Evolutionary conservation across 2,329 filamentous ascomycete genomes (phyloP), one percentile per base, ranked within the genome.

Genomic region (Arachnopeziza araneosa): DNA sequence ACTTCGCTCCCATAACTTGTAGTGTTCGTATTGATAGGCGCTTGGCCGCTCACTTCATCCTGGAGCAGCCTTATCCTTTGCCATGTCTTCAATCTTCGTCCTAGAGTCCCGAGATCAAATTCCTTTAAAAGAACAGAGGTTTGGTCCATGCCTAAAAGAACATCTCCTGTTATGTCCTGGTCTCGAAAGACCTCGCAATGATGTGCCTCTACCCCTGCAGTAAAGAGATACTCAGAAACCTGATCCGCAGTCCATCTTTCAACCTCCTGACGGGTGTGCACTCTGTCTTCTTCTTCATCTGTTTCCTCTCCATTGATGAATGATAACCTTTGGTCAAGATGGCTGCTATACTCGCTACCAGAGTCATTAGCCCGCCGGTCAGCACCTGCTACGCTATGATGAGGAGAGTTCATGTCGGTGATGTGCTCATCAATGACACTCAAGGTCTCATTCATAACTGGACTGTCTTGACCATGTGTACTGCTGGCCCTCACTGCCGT

Each of bases 381-480:
- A 36, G 72, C 74, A 24, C 83, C 82, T 23, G 58, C 62, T n/a
- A 63, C 60, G 56, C 66, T 68, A 51, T 69, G 64, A 5, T 79
- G 77, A 7, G 82, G 77, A 21, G 81, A 82, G 63, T 83, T 79
- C 64, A 98, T 83, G 72, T 96, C 90, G 50, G 91, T 96, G 68
- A 98, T 96, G 72, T 97, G 93, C 75, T 98, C 93, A 73, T 98
- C 89, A 69, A 98, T 98, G 60, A 98, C 93, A 70, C 92, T 96
- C 56, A 98, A 77, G 0, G 93, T 97, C 73, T 98, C 93, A 72
- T 93, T 92, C 79, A 98, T 89, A 55, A 97, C 93, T 12, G 90
- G 89, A 70, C 86, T 89, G 57, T 86, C 83, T 66, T 85, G 78
- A 21, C 78, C 72, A 66, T 77, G 68, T 61, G 69, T 51, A 66